phyloP scores from a whole-genome alignment of 129 eudicot genomes.

The Centaurea solstitialis region DNA sequence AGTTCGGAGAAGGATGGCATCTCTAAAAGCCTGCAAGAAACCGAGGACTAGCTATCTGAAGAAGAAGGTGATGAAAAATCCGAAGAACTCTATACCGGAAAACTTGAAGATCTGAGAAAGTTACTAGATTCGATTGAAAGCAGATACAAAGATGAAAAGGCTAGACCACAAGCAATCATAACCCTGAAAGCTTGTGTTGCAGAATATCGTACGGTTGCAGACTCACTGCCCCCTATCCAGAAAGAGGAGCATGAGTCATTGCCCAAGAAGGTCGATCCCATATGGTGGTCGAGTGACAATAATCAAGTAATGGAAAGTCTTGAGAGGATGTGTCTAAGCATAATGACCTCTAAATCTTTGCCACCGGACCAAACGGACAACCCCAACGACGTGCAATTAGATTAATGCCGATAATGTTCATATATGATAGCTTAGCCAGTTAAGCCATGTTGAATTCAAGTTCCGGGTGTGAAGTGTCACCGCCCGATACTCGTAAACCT shows the following conservation, averaged over 20 bases:
- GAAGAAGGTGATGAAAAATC: slow-evolving; percentile 88
- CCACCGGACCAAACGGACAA: slow-evolving; percentile 28
- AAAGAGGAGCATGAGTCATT: slow-evolving; percentile 57
- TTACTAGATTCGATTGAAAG: slow-evolving; percentile 69
- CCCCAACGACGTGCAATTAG: slow-evolving; percentile 35
- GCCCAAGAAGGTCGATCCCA: slow-evolving; percentile 62
- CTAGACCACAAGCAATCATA: slow-evolving; percentile 53
- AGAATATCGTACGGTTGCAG: slow-evolving; percentile 46
- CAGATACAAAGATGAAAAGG: slow-evolving; percentile 74
- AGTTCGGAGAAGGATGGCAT: slow-evolving; percentile 62
- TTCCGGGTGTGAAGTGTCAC: no score
- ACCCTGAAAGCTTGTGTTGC: slow-evolving; percentile 44
- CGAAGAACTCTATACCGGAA: slow-evolving; percentile 62
- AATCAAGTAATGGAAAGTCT: slow-evolving; percentile 39
- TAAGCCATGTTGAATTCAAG: no score
- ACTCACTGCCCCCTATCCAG: slow-evolving; percentile 42
- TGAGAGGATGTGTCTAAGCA: slow-evolving; percentile 46
- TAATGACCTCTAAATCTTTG: slow-evolving; percentile 43
- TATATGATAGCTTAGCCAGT: no score
- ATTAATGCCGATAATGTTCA: slow-evolving; percentile 16
- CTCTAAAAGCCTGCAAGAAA: slow-evolving; percentile 55
- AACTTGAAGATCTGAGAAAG: slow-evolving; percentile 62
- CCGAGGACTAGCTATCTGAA: slow-evolving; percentile 91
- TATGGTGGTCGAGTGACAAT: slow-evolving; percentile 48
- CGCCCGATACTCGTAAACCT: no score